Base-by-base conservation (phyloP, 805 yeast genomes). In the Kluyveromyces siamensis region DNA sequence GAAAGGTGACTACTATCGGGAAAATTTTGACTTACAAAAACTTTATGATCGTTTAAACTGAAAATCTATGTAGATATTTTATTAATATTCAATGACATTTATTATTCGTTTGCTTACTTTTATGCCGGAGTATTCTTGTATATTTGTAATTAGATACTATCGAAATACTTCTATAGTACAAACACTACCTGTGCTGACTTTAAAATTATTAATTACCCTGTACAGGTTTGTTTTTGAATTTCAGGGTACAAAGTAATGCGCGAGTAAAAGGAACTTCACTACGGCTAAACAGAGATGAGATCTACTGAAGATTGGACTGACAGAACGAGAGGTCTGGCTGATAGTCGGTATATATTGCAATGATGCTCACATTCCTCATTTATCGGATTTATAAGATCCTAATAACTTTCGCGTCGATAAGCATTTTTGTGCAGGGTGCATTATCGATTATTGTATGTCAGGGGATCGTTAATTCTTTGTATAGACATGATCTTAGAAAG, bases 1-100 rank as follows among this genome's bases (percentile, higher is more conserved):
- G 50, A 68, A 68, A 33, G 87, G 90, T 21, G 74, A 74, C n/a
- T 57, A 74, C 48, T 80, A 83, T 76, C 73, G 90, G 56, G 83
- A 81, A 43, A 72, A 73, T 42, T 83, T 75, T 57, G 84, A 83
- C 59, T 61, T 84, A 18, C 76, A 77, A 45, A 65, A 66, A 33
- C 68, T 80, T 18, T 84, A 83, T 55, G 84, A 81, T 48, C 50
- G 52, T 36, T 49, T 67, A 27, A 69, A 66, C 27, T 67, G 39
- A 52, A 44, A 36, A 11, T 18, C 2, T 19, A 10, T 25, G 25
- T 18, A 40, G 8, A 16, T 21, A 5, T 2, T 9, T 16, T 40
- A 18, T 25, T 9, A 11, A 40, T 17, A n/a, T 27, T 40, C 11
- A 40, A 25, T 21, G 14, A 38, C 35, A 30, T 11, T 30, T 13